Conservation (phyloP, 176 grass and related monocot species). For the Dactylis glomerata region DNA sequence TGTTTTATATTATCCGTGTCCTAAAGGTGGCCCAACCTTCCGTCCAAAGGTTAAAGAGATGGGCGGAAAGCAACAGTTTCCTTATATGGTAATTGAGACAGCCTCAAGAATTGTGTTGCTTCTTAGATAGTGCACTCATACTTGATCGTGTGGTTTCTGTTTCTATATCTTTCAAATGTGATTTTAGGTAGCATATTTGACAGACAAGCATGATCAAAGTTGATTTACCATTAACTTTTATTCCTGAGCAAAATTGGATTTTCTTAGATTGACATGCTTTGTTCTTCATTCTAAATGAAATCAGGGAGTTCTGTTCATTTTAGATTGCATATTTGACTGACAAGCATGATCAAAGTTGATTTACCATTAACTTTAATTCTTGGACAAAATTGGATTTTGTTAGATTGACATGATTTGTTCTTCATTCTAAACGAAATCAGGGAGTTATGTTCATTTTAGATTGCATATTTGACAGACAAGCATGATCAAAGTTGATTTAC, state of each 20-base stretch:
- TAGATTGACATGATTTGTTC: background rate
- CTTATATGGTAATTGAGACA: conserved; percentile 73
- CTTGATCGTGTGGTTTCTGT: background rate
- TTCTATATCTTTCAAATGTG: background rate
- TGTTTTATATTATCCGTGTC: conserved; percentile 90
- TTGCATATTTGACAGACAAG: background rate
- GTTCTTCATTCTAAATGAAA: background rate
- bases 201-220: background rate
- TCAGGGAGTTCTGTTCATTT: background rate
- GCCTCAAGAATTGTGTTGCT: background rate
- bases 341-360: background rate
- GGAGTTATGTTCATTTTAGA: background rate
- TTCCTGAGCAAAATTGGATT: background rate
- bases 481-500: background rate
- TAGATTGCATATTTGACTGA: background rate
- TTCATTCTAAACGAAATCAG: background rate
- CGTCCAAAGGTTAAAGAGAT: conserved; percentile 75
- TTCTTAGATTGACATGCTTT: background rate
- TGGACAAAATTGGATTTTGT: background rate
- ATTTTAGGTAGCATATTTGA: background rate
- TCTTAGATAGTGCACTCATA: background rate
- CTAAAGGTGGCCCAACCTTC: conserved; percentile 86
- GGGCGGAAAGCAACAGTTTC: conserved; percentile 95
- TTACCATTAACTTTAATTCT: background rate
- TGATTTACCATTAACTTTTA: background rate